These are phyloP conservation scores for Panaeolus papilionaceus DNA, from an alignment of 768 basidiomycete species.

Conservation along the genomic window DNA sequence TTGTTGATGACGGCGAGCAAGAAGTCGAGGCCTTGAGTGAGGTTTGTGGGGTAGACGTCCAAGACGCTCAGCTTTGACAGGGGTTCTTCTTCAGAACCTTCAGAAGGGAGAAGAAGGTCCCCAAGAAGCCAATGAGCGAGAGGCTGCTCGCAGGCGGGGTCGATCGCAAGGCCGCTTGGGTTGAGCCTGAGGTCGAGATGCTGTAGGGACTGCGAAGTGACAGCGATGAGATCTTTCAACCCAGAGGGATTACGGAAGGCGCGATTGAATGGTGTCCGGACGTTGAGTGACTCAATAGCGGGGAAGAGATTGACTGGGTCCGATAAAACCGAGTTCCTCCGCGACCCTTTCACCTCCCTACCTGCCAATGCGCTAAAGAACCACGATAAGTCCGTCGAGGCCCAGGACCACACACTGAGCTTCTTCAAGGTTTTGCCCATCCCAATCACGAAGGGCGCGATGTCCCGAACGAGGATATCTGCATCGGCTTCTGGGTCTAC, in stretches of 20 bases:
- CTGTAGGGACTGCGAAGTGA: slow-evolving; percentile 34
- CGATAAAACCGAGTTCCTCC: slow-evolving; percentile 4
- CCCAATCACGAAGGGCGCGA: slow-evolving; percentile 49
- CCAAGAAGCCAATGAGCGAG: slow-evolving; percentile 40
- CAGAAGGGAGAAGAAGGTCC: neutral
- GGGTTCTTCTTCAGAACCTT: slow-evolving; percentile 26
- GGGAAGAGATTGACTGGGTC: slow-evolving; percentile 13
- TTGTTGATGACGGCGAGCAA: slow-evolving; percentile 35
- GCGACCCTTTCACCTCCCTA: neutral
- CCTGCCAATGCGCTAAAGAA: slow-evolving; percentile 40
- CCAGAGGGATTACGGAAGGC: slow-evolving; percentile 40
- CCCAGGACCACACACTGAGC: slow-evolving; percentile 48
- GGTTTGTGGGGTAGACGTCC: slow-evolving; percentile 46
- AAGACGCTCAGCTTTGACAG: slow-evolving; percentile 38
- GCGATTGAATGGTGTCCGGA: slow-evolving; percentile 46
- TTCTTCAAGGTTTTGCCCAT: slow-evolving; percentile 40
- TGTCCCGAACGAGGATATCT: slow-evolving; percentile 34
- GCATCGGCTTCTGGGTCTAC: slow-evolving; percentile 26
- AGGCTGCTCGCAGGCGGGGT: slow-evolving; percentile 33
- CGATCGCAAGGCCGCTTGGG: slow-evolving; percentile 34
- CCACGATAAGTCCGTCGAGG: slow-evolving; percentile 44
- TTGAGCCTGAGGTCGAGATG: slow-evolving; percentile 45
- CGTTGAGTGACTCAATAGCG: slow-evolving; percentile 28
- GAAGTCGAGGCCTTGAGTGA: slow-evolving; percentile 36
- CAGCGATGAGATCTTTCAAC: slow-evolving; percentile 37